phyloP scores from a whole-genome alignment of 192 early-diverging fungal species.

The Backusella mclennaniae region DNA sequence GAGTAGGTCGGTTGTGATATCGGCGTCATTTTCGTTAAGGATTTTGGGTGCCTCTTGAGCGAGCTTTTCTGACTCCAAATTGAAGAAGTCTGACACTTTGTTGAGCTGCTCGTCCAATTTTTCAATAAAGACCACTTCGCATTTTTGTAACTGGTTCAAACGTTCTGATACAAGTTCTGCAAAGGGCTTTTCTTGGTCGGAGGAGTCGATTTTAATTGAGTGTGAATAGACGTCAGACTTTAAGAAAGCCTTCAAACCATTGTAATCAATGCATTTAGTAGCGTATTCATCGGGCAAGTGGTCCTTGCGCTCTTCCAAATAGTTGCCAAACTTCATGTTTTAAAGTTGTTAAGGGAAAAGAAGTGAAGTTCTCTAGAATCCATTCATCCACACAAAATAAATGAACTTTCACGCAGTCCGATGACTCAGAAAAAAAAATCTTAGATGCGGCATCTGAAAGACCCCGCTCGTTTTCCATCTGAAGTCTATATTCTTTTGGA shows the following conservation, averaged over 20 bases:
- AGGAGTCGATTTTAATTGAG: conserved; percentile 45
- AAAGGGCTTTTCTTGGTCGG: conserved; percentile 44
- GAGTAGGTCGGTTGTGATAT: conserved; percentile 46
- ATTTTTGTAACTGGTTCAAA: conserved; percentile 51
- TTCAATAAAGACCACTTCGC: conserved; percentile 67
- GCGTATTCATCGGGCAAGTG: conserved; percentile 68
- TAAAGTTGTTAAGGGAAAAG: background rate
- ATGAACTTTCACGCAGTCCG: background rate
- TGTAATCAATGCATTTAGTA: conserved; percentile 70
- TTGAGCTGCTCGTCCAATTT: conserved; percentile 65
- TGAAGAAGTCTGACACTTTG: conserved; percentile 54
- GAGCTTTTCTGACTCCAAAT: conserved; percentile 20
- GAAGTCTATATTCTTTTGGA: background rate
- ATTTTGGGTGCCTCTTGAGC: conserved; percentile 25
- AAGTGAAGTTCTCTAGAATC: background rate
- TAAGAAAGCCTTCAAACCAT: conserved; percentile 62
- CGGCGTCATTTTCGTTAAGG: background rate
- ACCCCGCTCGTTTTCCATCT: background rate
- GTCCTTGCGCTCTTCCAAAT: conserved; percentile 61
- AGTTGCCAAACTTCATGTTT: conserved; percentile 74
- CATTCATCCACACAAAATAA: background rate
- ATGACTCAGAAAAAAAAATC: conserved; percentile 6
- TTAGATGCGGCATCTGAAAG: conserved; percentile 4
- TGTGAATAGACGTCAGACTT: conserved; percentile 58
- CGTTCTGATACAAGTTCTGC: conserved; percentile 56